Base-by-base conservation (phyloP, 345 rosid species). In the Carallia brachiata region DNA sequence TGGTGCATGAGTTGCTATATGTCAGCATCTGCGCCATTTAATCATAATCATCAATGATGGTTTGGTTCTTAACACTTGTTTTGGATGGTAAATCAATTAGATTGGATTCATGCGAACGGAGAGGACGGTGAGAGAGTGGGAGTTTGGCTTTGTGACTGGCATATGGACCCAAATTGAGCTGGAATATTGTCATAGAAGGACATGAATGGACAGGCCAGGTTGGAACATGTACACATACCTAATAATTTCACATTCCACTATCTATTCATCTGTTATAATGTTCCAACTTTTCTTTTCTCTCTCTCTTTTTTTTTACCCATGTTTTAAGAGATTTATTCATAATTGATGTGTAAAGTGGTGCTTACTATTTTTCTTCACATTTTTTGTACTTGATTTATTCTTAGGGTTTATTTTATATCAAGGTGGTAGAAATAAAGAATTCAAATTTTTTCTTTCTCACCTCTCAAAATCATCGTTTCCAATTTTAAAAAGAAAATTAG, bases 161-260 rank as follows among this genome's bases (percentile, higher is more conserved):
- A 69, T 19, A 64, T 54, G 85, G 84, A 70, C 64, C 84, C 77
- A 50, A 23, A 7, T 9, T 65, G 66, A 84, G 84, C 73, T 75
- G 84, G 77, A 77, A 61, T 58, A 18, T 58, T 57, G 53, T 68
- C 71, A 54, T 58, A 56, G 56, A 60, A 54, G 37, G 73, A 60
- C 61, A 73, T 52, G 50, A 52, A 61, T 73, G 62, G 71, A 52
- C 56, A 61, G 17, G 62, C 72, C 67, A 73, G 77, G 67, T 67
- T 53, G 68, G 68, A 74, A 53, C 31, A 54, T 27, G 27, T 31
- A 62, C 37, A n/a, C 19, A 40, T 54, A 36, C 61, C 37, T 52
- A 68, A 67, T 67, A 37, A 73, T 66, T 67, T 62, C 61, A 31
- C 50, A 57, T 30, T 48, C 32, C 27, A 52, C 34, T 70, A 7